phyloP scores from a whole-genome alignment of 495 filamentous ascomycete species.

The Copromyces sp. region DNA sequence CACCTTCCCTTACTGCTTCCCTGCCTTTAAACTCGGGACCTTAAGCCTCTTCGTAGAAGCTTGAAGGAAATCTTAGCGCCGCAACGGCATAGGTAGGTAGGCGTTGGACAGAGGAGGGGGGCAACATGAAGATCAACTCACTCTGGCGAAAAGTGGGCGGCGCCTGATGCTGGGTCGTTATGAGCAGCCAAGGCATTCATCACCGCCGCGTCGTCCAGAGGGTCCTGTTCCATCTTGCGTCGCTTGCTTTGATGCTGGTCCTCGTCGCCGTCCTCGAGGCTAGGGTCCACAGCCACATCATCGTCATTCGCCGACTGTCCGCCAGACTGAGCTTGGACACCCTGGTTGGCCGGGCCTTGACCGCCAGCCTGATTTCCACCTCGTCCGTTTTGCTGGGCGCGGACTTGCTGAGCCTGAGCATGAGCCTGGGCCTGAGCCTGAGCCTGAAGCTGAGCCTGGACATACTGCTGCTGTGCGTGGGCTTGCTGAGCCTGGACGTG shows the following conservation, averaged over 20 bases:
- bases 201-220: constrained; percentile 31
- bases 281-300: constrained; percentile 23
- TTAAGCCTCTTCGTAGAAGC: constrained; percentile 28
- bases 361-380: not conserved
- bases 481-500: not conserved
- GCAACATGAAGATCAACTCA: constrained; percentile 13
- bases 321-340: constrained; percentile 5
- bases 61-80: constrained; percentile 2
- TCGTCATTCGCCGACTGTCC: constrained; percentile 7
- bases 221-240: not conserved
- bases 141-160: constrained; percentile 28
- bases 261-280: constrained; percentile 18
- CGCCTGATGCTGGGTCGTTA: constrained; percentile 20
- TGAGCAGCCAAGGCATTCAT: constrained; percentile 28
- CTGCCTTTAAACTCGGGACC: not conserved
- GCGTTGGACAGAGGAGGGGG: not conserved
- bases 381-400: not conserved
- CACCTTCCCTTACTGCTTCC: not conserved
- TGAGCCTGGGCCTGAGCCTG: not conserved
- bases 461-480: not conserved
- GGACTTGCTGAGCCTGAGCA: not conserved
- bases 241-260: constrained; percentile 9
- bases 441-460: not conserved
- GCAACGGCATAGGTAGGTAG: not conserved
- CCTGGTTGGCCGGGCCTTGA: not conserved